Base-by-base conservation (phyloP, 768 basidiomycete species). In the Russula sp. region DNA sequence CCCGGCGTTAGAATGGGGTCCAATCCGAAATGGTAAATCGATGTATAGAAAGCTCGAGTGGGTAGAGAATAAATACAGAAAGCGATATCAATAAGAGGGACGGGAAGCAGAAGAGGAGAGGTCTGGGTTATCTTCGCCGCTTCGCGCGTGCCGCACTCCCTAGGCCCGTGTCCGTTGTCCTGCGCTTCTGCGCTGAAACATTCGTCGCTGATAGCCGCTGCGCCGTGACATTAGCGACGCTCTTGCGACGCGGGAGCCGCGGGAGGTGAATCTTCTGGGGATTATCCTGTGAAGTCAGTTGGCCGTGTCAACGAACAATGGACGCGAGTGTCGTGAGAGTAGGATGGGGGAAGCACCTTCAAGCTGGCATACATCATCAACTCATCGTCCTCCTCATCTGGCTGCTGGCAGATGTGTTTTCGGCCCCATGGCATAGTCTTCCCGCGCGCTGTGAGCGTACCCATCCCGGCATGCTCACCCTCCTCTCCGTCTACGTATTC, bases 361-460 rank as follows among this genome's bases (percentile, higher is more conserved):
- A 48, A 48, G 20, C 27, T 80, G n/a, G 78, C 75, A 32, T 81
- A 83, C 73, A 87, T 81, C 77, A 82, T 78, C 37, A 87, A 70
- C 67, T 86, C 84, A 64, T 88, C 85, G 5, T 84, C 83, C 11
- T 79, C 85, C 18, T 82, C 74, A 42, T 74, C 73, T 40, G 65
- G 59, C 32, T 58, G 27, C 39, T 57, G 53, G 13, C 35, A 59
- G 44, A 59, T 65, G 22, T 52, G 66, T 48, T 62, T 69, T 63
- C 14, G 57, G 66, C 45, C 67, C 63, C 52, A 58, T 51, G 42
- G 55, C 47, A 47, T 53, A 18, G 50, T 2, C 54, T 42, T 63
- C 56, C 48, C 61, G 58, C 39, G 45, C 10, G 22, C 14, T 4
- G 35, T 18, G 3, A 44, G 53, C 35, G 55, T 57, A 14, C 32